These are phyloP conservation scores for Cryptosporidium viatorum DNA, from an alignment of 169 alveolate genomes.

Conservation along the genomic window DNA sequence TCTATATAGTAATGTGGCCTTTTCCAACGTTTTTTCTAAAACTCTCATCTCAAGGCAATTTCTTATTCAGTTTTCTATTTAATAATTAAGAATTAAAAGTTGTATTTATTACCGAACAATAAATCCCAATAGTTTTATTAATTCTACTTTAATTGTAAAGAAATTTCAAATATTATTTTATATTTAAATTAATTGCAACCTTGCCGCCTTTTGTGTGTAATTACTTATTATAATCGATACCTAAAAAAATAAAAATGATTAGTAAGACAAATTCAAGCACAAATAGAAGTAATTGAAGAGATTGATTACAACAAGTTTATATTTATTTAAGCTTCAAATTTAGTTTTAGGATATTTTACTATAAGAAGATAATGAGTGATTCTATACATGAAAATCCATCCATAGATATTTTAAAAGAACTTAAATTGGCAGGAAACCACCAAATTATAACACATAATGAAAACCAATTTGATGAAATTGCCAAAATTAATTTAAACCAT, in stretches of 20 bases:
- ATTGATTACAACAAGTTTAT: not conserved
- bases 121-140: too few species aligned
- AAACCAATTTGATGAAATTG: slow-evolving; percentile 54
- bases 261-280: too few species aligned
- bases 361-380: slow-evolving; percentile 11
- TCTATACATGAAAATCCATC: slow-evolving; percentile 57
- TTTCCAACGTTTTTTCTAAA: not conserved
- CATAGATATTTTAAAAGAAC: slow-evolving; percentile 44
- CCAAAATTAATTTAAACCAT: slow-evolving; percentile 48
- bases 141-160: too few species aligned
- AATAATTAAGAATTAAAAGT: too few species aligned
- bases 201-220: slow-evolving; percentile 35
- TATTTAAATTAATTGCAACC: not conserved
- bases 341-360: not conserved
- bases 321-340: too few species aligned
- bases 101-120: not conserved
- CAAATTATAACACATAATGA: slow-evolving; percentile 45
- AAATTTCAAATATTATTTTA: too few species aligned
- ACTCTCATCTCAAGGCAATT: not conserved
- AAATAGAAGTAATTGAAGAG: not conserved
- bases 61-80: not conserved
- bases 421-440: slow-evolving; percentile 45
- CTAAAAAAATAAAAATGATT: not conserved
- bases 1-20: slow-evolving; percentile 9
- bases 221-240: slow-evolving; percentile 19